These are phyloP conservation scores for Wickerhamiella spandovensis DNA, from an alignment of 805 yeast species.

Conservation along the genomic window DNA sequence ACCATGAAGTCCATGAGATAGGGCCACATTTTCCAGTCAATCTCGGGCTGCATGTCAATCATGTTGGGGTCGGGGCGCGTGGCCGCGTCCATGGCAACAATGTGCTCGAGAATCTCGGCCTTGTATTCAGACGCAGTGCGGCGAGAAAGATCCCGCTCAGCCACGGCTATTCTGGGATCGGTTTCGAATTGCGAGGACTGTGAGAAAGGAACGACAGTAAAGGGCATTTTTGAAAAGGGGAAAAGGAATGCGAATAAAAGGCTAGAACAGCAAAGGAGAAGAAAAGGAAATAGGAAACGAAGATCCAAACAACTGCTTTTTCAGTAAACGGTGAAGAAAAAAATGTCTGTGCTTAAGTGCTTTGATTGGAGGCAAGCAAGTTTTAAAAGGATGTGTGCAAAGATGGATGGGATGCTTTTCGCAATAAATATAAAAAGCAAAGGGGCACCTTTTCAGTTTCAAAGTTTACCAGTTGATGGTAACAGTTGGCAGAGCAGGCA, in stretches of 20 bases:
- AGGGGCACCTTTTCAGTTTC: not conserved
- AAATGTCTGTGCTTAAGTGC: not conserved
- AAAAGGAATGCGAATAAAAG: slow-evolving; percentile 6
- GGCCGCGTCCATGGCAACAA: slow-evolving; percentile 22
- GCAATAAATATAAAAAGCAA: not conserved
- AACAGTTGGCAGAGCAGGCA: not conserved
- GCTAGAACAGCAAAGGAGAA: not conserved
- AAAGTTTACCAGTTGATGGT: not conserved
- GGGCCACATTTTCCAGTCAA: slow-evolving; percentile 55
- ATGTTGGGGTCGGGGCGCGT: slow-evolving; percentile 43
- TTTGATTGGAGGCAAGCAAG: too few species aligned
- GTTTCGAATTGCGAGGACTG: not conserved
- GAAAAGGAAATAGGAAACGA: not conserved
- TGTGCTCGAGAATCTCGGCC: slow-evolving; percentile 25
- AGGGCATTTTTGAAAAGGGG: slow-evolving; percentile 8
- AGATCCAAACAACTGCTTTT: not conserved
- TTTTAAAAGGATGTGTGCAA: too few species aligned
- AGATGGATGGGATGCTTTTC: not conserved
- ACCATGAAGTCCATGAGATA: slow-evolving; percentile 63
- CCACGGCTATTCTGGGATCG: slow-evolving; percentile 7
- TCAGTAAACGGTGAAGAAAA: not conserved
- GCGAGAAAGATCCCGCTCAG: slow-evolving; percentile 14
- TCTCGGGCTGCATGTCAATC: slow-evolving; percentile 76
- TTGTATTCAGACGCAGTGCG: slow-evolving; percentile 25
- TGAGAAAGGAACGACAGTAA: not conserved